Conservation (phyloP, 768 basidiomycete genomes). For the Boletus reticulatus region DNA sequence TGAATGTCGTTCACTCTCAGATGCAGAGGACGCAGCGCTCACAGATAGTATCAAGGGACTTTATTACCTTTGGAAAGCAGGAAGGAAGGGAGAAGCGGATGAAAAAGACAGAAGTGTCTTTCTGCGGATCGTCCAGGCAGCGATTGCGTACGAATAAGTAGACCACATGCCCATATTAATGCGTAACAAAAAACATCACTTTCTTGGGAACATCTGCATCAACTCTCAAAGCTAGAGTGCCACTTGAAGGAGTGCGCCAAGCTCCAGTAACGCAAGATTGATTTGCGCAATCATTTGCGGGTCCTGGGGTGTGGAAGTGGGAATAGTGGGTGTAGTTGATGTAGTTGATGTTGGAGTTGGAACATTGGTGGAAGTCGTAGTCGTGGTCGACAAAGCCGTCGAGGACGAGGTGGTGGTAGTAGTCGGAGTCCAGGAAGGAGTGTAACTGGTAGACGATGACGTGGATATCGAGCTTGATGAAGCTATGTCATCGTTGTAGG, state of each 20-base stretch:
- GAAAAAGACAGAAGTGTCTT: constrained; percentile 30
- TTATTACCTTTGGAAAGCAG: constrained; percentile 57
- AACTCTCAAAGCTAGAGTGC: constrained; percentile 6
- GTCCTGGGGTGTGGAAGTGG: constrained; percentile 19
- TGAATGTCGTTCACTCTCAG: not conserved
- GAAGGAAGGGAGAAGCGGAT: constrained; percentile 23
- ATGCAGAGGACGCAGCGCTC: constrained; percentile 40
- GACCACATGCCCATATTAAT: not conserved
- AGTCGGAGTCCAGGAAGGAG: constrained; percentile 18
- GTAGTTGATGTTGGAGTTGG: constrained; percentile 9
- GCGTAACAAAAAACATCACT: not conserved
- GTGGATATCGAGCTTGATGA: constrained; percentile 20
- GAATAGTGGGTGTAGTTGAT: not conserved
- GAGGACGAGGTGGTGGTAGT: constrained; percentile 8
- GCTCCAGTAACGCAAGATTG: constrained; percentile 25
- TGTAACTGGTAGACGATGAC: constrained; percentile 19
- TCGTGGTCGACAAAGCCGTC: constrained; percentile 5
- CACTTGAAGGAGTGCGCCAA: constrained; percentile 20
- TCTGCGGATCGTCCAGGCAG: constrained; percentile 34
- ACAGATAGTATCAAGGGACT: constrained; percentile 53
- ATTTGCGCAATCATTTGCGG: constrained; percentile 23
- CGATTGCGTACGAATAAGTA: constrained; percentile 20
- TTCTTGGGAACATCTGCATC: too few relatives aligned
- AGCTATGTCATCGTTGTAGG: constrained; percentile 26
- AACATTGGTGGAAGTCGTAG: constrained; percentile 6